Percentiles rank a stretch among this genome's conserved stretches.
phyloP scores from a whole-genome alignment of 1,284 basidiomycete genomes.

The Inonotus hispidus region DNA sequence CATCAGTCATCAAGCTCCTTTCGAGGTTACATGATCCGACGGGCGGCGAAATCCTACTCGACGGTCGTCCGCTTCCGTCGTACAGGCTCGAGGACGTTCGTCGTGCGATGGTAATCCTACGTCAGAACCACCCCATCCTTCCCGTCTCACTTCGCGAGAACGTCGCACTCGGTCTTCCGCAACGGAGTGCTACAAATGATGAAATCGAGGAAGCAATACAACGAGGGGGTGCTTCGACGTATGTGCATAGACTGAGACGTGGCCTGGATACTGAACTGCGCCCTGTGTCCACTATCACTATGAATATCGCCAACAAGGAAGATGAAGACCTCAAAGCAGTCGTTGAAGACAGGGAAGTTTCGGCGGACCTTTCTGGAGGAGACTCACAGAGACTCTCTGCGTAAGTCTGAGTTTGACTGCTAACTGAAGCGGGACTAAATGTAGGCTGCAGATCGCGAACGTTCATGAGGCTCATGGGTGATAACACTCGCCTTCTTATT shows the following conservation, averaged over 20 bases:
- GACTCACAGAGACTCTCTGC: conserved; percentile 39
- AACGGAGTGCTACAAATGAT: conserved; percentile 23
- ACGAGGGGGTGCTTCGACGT: conserved; percentile 32
- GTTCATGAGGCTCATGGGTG: conserved; percentile 33
- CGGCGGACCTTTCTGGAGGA: conserved; percentile 34
- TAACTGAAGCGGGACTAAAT: not conserved
- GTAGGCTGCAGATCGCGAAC: conserved; percentile 31
- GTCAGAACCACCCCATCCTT: conserved; percentile 37
- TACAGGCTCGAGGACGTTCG: conserved; percentile 31
- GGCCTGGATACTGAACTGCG: conserved; percentile 32
- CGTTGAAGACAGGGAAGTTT: conserved; percentile 30
- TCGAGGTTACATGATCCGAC: conserved; percentile 35
- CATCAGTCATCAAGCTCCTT: conserved; percentile 41
- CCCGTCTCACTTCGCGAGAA: conserved; percentile 40
- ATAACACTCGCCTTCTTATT: conserved; percentile 30
- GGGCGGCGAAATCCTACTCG: conserved; percentile 35
- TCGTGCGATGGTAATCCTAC: conserved; percentile 32
- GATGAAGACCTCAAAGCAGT: conserved; percentile 27
- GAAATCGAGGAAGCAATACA: conserved; percentile 32
- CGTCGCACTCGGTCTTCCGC: conserved; percentile 31
- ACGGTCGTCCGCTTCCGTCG: conserved; percentile 29
- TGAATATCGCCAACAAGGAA: conserved; percentile 28
- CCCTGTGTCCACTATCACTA: conserved; percentile 23
- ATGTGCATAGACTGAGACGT: conserved; percentile 31
- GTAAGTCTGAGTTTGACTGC: conserved; percentile 24